These are phyloP conservation scores for Pestalotiopsis sp. DNA, from an alignment of 2,329 filamentous ascomycete species.

Conservation along the genomic window DNA sequence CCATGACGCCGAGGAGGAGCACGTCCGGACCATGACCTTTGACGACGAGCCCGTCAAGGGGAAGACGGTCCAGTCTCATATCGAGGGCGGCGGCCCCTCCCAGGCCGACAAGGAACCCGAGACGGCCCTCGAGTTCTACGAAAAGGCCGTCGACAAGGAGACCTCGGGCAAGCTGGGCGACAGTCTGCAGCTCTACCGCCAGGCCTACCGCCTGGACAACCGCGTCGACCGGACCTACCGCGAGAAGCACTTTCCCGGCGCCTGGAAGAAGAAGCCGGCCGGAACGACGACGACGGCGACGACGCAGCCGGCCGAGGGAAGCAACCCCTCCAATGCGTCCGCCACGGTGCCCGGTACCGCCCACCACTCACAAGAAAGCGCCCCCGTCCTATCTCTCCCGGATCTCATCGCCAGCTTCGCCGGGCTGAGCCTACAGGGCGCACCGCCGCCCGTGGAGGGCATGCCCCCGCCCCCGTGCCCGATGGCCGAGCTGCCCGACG, in stretches of 20 bases:
- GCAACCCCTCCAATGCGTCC: constrained; percentile 45
- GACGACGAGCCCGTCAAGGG: constrained; percentile 29
- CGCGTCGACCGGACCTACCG: constrained; percentile 85
- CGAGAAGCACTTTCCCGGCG: constrained; percentile 84
- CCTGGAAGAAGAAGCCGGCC: constrained; percentile 46
- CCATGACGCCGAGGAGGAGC: constrained; percentile 30
- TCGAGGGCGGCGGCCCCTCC: constrained; percentile 12
- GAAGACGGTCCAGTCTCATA: constrained; percentile 12
- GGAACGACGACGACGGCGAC: constrained; percentile 6
- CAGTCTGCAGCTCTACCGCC: constrained; percentile 84
- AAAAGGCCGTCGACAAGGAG: constrained; percentile 88
- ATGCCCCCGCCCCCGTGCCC: constrained; percentile 78
- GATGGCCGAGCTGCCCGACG: constrained; percentile 76
- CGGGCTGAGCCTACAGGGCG: constrained; percentile 66
- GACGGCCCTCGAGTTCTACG: constrained; percentile 87
- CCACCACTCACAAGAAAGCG: constrained; percentile 59
- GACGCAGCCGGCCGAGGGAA: constrained; percentile 14
- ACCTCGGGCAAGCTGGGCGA: constrained; percentile 83
- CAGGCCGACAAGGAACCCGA: constrained; percentile 26
- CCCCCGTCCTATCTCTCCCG: constrained; percentile 53
- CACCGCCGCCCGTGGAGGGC: constrained; percentile 70
- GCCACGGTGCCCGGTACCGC: constrained; percentile 54
- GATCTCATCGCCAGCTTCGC: constrained; percentile 81
- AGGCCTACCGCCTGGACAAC: constrained; percentile 88
- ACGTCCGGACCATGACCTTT: constrained; percentile 30